Evolutionary conservation across 305 asterid species (phyloP).

Genomic region (Fraxinus baroniana): DNA sequence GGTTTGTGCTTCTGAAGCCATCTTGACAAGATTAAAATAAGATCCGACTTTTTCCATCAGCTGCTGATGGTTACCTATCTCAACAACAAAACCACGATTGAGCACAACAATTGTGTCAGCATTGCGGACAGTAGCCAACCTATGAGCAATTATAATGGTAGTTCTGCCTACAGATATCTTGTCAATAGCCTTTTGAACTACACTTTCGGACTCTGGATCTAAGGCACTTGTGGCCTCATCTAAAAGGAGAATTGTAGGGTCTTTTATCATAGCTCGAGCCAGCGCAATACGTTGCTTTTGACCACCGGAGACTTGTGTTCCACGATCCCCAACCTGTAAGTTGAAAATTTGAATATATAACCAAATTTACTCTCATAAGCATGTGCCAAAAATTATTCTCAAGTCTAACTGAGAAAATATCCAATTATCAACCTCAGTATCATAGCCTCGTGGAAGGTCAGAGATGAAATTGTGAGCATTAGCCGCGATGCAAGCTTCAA

Average conservation of each 20-base stretch:
- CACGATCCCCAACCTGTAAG: slow-evolving; percentile 75
- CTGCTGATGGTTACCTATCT: slow-evolving; percentile 61
- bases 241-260: slow-evolving; percentile 63
- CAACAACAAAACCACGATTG: slow-evolving; percentile 59
- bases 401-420: not conserved
- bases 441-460: slow-evolving; percentile 69
- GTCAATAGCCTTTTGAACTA: slow-evolving; percentile 77
- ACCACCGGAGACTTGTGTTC: slow-evolving; percentile 79
- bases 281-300: slow-evolving; percentile 80
- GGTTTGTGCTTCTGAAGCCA: slow-evolving; percentile 61
- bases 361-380: not conserved
- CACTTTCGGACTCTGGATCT: slow-evolving; percentile 63
- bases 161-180: slow-evolving; percentile 67
- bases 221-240: slow-evolving; percentile 90
- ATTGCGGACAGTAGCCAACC: slow-evolving; percentile 70
- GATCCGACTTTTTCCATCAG: slow-evolving; percentile 61
- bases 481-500: slow-evolving; percentile 62
- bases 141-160: slow-evolving; percentile 70
- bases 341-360: not conserved
- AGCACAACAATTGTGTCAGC: slow-evolving; percentile 68
- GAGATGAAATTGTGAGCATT: slow-evolving; percentile 70
- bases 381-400: not conserved
- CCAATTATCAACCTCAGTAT: slow-evolving; percentile 51
- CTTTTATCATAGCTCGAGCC: slow-evolving; percentile 83
- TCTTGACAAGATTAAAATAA: slow-evolving; percentile 59